Evolutionary conservation across 1,139 yeast species (phyloP).

Genomic region (Pichia sp.): DNA sequence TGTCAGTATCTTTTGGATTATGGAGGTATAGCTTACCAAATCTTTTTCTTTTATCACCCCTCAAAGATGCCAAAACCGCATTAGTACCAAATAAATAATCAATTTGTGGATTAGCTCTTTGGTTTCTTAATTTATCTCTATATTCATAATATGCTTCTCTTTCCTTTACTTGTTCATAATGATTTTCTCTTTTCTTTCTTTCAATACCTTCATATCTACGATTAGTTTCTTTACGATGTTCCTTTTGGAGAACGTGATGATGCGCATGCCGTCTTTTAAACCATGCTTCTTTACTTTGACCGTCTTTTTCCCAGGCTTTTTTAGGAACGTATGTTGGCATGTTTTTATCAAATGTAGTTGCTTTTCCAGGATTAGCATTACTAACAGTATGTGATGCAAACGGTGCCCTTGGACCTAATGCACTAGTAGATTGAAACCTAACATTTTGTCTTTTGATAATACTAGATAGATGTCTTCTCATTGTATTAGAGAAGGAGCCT

Average conservation of each 20-base stretch:
- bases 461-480: neutral
- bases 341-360: slow-evolving; percentile 36
- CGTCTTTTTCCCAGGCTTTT: slow-evolving; percentile 56
- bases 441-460: neutral
- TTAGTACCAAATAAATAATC: slow-evolving; percentile 77
- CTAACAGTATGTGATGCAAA: slow-evolving; percentile 11
- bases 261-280: slow-evolving; percentile 52
- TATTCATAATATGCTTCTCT: slow-evolving; percentile 7
- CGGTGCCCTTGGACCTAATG: slow-evolving; percentile 22
- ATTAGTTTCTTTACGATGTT: slow-evolving; percentile 9
- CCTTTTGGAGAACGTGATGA: slow-evolving; percentile 43
- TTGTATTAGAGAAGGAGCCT: neutral
- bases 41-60: slow-evolving; percentile 46
- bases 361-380: neutral
- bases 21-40: slow-evolving; percentile 47
- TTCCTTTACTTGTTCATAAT: slow-evolving; percentile 1
- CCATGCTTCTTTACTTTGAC: slow-evolving; percentile 47
- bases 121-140: slow-evolving; percentile 6
- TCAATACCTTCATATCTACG: slow-evolving; percentile 10
- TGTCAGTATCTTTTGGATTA: slow-evolving; percentile 33
- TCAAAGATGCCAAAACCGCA: slow-evolving; percentile 65
- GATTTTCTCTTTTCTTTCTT: slow-evolving; percentile 6
- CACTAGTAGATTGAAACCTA: neutral
- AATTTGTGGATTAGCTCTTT: slow-evolving; percentile 38
- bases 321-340: slow-evolving; percentile 34